Percentiles rank a stretch among this genome's conserved stretches.
Conservation (phyloP, 2,329 filamentous ascomycete species). For the Apiospora malaysiana region DNA sequence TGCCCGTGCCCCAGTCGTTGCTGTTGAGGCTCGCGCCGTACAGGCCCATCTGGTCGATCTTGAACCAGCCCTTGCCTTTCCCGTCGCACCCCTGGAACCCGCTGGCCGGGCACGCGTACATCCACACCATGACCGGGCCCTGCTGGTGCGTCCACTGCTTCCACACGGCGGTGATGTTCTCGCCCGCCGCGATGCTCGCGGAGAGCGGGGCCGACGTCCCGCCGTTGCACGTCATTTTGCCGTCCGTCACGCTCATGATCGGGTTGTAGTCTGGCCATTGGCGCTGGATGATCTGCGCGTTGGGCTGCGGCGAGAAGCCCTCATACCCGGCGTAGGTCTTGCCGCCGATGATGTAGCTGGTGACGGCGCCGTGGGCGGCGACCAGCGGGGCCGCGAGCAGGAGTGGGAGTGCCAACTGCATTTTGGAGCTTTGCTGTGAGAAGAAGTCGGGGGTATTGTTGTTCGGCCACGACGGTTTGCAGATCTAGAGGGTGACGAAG, state of each 20-base stretch:
- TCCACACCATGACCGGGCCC: slow-evolving; percentile 64
- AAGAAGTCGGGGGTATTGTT: background rate
- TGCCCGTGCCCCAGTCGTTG: slow-evolving; percentile 54
- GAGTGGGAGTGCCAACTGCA: slow-evolving; percentile 35
- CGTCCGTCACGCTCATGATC: slow-evolving; percentile 52
- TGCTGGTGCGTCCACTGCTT: slow-evolving; percentile 64
- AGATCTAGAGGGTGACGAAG: background rate
- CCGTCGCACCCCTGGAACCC: slow-evolving; percentile 57
- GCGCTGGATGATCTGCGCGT: slow-evolving; percentile 59
- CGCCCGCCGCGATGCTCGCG: slow-evolving; percentile 53
- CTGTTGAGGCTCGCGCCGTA: slow-evolving; percentile 50
- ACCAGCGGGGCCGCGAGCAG: slow-evolving; percentile 37
- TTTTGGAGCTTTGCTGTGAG: slow-evolving; percentile 12
- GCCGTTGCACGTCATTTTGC: slow-evolving; percentile 62
- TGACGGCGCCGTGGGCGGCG: slow-evolving; percentile 47
- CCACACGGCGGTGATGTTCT: slow-evolving; percentile 56
- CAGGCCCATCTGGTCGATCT: slow-evolving; percentile 61
- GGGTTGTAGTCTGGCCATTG: slow-evolving; percentile 65
- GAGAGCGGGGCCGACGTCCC: slow-evolving; percentile 52
- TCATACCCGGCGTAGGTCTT: slow-evolving; percentile 51
- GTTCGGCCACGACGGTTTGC: background rate
- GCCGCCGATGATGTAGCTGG: slow-evolving; percentile 53
- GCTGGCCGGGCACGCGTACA: slow-evolving; percentile 58
- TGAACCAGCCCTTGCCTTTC: slow-evolving; percentile 61
- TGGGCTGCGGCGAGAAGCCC: slow-evolving; percentile 55